These are phyloP conservation scores for Schizosaccharomyces cryophilus DNA, from an alignment of 805 yeast species.

Conservation along the genomic window DNA sequence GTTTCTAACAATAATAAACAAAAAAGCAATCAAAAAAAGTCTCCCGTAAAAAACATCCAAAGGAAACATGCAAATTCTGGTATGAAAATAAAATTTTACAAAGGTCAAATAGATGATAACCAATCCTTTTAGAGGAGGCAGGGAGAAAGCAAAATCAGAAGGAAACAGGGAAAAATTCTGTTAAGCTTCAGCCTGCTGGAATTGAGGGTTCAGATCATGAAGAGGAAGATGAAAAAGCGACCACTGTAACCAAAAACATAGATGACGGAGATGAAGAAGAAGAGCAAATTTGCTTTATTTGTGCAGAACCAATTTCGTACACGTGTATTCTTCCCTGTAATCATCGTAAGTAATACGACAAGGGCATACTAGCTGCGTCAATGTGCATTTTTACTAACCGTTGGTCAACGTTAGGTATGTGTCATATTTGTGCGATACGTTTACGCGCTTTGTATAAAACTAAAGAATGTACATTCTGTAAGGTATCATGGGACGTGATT, in stretches of 20 bases:
- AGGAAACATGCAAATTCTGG: background rate
- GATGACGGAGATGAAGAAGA: conserved; percentile 3
- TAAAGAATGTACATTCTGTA: conserved; percentile 57
- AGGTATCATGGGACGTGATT: conserved; percentile 29
- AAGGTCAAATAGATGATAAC: too few relatives aligned
- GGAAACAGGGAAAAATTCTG: too few relatives aligned
- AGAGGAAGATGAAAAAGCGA: background rate
- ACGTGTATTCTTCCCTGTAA: conserved; percentile 62
- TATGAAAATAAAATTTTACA: too few relatives aligned
- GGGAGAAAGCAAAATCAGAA: too few relatives aligned
- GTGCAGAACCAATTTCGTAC: conserved; percentile 46
- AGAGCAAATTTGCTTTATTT: conserved; percentile 43
- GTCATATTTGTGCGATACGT: conserved; percentile 61
- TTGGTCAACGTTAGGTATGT: conserved; percentile 18
- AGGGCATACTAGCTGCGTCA: background rate
- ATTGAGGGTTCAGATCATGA: too few relatives aligned
- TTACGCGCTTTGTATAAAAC: conserved; percentile 60
- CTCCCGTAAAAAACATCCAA: background rate
- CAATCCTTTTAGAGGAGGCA: too few relatives aligned
- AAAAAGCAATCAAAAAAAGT: background rate
- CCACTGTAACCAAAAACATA: background rate
- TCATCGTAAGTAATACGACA: conserved; percentile 21
- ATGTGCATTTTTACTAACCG: background rate
- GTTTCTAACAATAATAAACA: background rate
- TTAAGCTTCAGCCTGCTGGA: too few relatives aligned